phyloP scores from a whole-genome alignment of 768 basidiomycete genomes.

The Psilocybe cubensis region DNA sequence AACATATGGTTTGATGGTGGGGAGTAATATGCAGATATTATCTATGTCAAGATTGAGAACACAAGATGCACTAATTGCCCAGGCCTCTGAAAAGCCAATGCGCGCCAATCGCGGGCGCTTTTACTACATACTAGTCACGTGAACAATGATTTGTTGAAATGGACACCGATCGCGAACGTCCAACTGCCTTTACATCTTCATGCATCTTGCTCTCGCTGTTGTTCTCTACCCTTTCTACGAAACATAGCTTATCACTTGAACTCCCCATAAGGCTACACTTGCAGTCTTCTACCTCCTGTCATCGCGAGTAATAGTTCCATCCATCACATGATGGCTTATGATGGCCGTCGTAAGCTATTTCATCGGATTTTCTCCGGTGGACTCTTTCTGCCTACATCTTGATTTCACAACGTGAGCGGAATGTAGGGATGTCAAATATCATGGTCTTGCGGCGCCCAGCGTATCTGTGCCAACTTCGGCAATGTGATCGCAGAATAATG shows the following conservation, averaged over 20 bases:
- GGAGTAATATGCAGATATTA: no score
- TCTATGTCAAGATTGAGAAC: no score
- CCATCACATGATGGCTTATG: conserved; percentile 16
- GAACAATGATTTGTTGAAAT: no score
- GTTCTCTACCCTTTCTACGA: neutral
- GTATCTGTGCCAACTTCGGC: neutral
- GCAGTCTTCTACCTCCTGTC: neutral
- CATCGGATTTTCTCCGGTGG: conserved; percentile 16
- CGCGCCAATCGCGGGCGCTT: neutral
- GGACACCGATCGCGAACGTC: no score
- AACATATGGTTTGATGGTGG: no score
- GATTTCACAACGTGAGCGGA: conserved; percentile 10
- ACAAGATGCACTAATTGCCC: no score
- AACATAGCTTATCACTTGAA: neutral
- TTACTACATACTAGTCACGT: neutral
- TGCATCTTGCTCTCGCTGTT: no score
- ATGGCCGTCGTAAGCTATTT: conserved; percentile 13
- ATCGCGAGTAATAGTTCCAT: neutral
- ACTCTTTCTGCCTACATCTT: conserved; percentile 2
- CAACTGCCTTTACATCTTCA: no score
- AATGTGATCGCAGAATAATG: neutral
- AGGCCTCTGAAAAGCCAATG: no score
- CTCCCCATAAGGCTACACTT: neutral
- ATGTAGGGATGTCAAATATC: neutral
- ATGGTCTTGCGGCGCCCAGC: neutral